Evolutionary conservation across 75 land plant genomes (phyloP), one percentile per base, ranked within the genome.

Genomic region (Chamaecyparis obtusa): DNA sequence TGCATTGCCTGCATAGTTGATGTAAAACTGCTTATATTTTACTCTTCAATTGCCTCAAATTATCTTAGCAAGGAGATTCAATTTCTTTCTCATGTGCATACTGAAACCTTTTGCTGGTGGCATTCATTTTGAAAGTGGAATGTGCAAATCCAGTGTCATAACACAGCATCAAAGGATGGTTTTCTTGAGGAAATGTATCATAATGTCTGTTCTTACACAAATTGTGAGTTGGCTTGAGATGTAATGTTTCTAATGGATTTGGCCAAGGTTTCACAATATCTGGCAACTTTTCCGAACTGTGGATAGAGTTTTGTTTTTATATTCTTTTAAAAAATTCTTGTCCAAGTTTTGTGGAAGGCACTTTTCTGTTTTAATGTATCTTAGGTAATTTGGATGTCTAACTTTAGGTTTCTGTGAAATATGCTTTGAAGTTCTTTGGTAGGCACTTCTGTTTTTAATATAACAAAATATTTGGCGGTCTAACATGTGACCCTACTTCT

Each of bases 141-240:
- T 74, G 76, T 74, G 76, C 76, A 74, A 74, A 74, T 74, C 76
- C 76, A 74, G 76, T 74, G 13, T 74, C 36, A 74, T 74, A 33
- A 74, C 76, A 74, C 76, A 74, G 36, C 15, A 33, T 74, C 76
- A 74, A 33, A 74, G 33, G 76, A 74, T 74, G 76, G 33, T 10
- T 74, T 32, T 74, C 37, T 74, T 33, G 76, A 74, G 76, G 1
- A 74, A 74, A 74, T 74, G 76, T 74, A 74, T 74, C 36, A 74
- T 74, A 33, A 33, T 74, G 36, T 74, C 36, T 74, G 14, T 74
- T 74, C 76, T 33, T 32, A 74, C 16, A 74, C 36, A 74, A 74
- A 74, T 64, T 33, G 36, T 32, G 16, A 74, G 76, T 74, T 32
- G 33, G 69, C 69, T 24, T 64, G n/a, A 6, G 69, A 64, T 64